Evolutionary conservation across 257 asterid genomes (phyloP), one percentile per base, ranked within the genome.

Genomic region (Voacanga thouarsii): DNA sequence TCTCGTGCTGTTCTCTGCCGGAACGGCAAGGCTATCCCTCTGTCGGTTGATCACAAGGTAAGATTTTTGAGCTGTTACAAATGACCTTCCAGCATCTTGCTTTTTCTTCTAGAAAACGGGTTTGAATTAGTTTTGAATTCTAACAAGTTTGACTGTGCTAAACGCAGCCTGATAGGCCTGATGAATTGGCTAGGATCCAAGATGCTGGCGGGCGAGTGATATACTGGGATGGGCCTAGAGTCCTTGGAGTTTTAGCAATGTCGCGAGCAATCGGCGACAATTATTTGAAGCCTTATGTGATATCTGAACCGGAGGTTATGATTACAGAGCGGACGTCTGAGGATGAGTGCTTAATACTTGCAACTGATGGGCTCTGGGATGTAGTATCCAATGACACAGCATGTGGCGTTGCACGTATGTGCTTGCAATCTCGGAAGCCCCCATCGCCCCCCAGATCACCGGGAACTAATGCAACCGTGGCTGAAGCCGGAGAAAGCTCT

Each of bases 1-100:
- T 96, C 99, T 14, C 97, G 99, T 7, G 98, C 99, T 15, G 97
- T 96, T 0, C 96, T 96, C 1, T 90, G 97, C 80, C 96, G 99
- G 1, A 88, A 86, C 83, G 97, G 99, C 78, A 87, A 83, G 23
- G 95, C 98, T 0, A 79, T 89, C 64, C 98, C 99, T 16, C 95
- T 96, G 2, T 93, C 99, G 7, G 83, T 83, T 1, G 99, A 96
- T 80, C 99, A 96, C 64, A 96, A 96, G 97, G 99, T 92, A 71
- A 67, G 4, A 80, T 49, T 71, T 0, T 12, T 49, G 33, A 10
- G 16, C 56, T 6, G 1, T 64, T 12, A 5, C 6, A 26, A 0
- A 5, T 28, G 4, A 16, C 16, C n/a, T n/a, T n/a, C 41, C 56
- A 43, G 11, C 26, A 39, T 1, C 60, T 12, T 30, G 71, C 30